Evolutionary conservation across 495 filamentous ascomycete species (phyloP).

Genomic region (Penicillium coffeae): DNA sequence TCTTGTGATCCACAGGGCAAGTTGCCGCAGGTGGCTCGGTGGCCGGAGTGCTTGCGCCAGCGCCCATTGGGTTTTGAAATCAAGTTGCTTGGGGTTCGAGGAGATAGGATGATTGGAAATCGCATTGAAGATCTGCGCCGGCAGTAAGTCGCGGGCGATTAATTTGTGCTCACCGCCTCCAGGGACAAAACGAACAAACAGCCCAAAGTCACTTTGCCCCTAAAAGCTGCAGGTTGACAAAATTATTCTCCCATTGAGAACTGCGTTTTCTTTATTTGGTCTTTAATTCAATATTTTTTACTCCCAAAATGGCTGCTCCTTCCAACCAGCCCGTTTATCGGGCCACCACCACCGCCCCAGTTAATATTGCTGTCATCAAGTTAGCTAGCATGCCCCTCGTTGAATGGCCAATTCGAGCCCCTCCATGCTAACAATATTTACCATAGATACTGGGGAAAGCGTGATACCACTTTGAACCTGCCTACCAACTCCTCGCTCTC

Average conservation of each 20-base stretch:
- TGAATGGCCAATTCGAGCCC: conserved; percentile 6
- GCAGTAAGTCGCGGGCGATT: conserved; percentile 18
- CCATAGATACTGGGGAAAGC: conserved; percentile 94
- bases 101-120: conserved; percentile 6
- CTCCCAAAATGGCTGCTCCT: conserved; percentile 42
- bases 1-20: conserved; percentile 87
- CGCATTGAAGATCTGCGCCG: conserved; percentile 16
- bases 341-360: conserved; percentile 91
- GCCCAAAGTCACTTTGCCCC: conserved; percentile 1
- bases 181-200: conserved; percentile 4
- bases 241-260: neutral
- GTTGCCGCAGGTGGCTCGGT: conserved; percentile 30
- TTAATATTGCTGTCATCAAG: conserved; percentile 99
- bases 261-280: neutral
- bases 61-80: conserved; percentile 28
- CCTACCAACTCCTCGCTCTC: conserved; percentile 97
- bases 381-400: conserved; percentile 38
- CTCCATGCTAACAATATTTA: conserved; percentile 19
- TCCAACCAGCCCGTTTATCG: conserved; percentile 60
- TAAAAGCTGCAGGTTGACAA: conserved; percentile 5
- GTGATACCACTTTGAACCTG: conserved; percentile 85
- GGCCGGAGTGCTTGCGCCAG: conserved; percentile 39
- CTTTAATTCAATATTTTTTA: neutral
- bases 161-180: conserved; percentile 34
- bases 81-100: conserved; percentile 1